A percentile compares a stretch with the other conserved stretches of the same genome.
phyloP scores from a whole-genome alignment of 768 basidiomycete species.

The Hortiboletus campestris region DNA sequence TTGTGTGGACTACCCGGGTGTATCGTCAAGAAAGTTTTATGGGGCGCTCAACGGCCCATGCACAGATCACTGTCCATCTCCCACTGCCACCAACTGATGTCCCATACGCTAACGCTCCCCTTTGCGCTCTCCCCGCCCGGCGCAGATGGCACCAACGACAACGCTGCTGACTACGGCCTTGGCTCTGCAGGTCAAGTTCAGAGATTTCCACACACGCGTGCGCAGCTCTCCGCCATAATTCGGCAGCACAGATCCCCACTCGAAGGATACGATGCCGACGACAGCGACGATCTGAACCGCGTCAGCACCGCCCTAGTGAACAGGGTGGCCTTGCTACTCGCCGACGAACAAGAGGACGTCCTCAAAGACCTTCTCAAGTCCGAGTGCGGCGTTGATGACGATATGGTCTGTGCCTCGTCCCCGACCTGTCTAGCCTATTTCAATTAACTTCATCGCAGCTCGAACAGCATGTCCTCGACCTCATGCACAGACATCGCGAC shows the following conservation, averaged over 20 bases:
- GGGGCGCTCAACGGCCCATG: conserved; percentile 25
- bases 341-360: conserved; percentile 83
- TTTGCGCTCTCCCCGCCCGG: conserved; percentile 9
- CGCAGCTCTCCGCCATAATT: conserved; percentile 72
- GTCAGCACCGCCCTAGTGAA: conserved; percentile 66
- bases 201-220: conserved; percentile 80
- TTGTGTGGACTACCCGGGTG: conserved; percentile 8
- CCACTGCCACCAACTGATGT: conserved; percentile 23
- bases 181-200: conserved; percentile 21
- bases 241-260: conserved; percentile 61
- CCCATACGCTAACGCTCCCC: conserved; percentile 24
- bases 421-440: conserved; percentile 17
- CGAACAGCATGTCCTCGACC: conserved; percentile 86
- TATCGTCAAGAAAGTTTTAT: conserved; percentile 16
- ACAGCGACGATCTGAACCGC: conserved; percentile 49
- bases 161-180: conserved; percentile 15
- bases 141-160: conserved; percentile 18
- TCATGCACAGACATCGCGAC: conserved; percentile 95
- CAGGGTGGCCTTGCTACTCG: conserved; percentile 68
- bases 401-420: conserved; percentile 48
- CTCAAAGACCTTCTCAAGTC: conserved; percentile 74
- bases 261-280: conserved; percentile 59
- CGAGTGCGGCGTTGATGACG: conserved; percentile 66
- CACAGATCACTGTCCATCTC: conserved; percentile 20
- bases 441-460: conserved; percentile 43